Evolutionary conservation across 768 basidiomycete species (phyloP).

Genomic region (Boletus subcaerulescens): DNA sequence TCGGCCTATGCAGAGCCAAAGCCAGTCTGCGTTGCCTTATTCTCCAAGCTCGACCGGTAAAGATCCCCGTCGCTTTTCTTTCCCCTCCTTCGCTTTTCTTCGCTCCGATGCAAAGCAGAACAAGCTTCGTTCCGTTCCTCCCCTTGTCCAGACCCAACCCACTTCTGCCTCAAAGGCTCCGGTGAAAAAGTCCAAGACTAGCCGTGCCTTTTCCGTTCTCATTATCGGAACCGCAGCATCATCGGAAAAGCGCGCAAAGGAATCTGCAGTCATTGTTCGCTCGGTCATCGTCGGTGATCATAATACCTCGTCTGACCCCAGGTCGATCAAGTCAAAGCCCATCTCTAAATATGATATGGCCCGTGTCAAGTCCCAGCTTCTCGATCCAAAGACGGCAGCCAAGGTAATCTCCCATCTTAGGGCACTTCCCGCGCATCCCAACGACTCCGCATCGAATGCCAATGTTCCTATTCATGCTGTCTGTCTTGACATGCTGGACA

Average conservation of each 20-base stretch:
- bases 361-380: conserved; percentile 66
- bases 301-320: conserved; percentile 27
- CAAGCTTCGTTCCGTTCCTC: conserved; percentile 13
- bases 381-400: conserved; percentile 63
- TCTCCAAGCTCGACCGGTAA: conserved; percentile 18
- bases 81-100: conserved; percentile 45
- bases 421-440: conserved; percentile 41
- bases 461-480: conserved; percentile 71
- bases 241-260: conserved; percentile 59
- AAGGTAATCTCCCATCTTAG: conserved; percentile 72
- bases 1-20: conserved; percentile 22
- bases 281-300: conserved; percentile 64
- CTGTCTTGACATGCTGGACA: conserved; percentile 62
- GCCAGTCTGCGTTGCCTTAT: conserved; percentile 28
- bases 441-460: conserved; percentile 7
- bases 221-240: conserved; percentile 31
- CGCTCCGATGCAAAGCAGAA: conserved; percentile 32
- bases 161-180: conserved; percentile 38
- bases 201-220: conserved; percentile 32
- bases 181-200: conserved; percentile 38
- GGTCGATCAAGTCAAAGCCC: conserved; percentile 37
- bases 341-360: conserved; percentile 51
- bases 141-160: conserved; percentile 15
- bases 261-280: conserved; percentile 62
- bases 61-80: conserved; percentile 45